These are phyloP conservation scores for Clavispora phyllophila DNA, from an alignment of 805 yeast genomes.

Conservation along the genomic window DNA sequence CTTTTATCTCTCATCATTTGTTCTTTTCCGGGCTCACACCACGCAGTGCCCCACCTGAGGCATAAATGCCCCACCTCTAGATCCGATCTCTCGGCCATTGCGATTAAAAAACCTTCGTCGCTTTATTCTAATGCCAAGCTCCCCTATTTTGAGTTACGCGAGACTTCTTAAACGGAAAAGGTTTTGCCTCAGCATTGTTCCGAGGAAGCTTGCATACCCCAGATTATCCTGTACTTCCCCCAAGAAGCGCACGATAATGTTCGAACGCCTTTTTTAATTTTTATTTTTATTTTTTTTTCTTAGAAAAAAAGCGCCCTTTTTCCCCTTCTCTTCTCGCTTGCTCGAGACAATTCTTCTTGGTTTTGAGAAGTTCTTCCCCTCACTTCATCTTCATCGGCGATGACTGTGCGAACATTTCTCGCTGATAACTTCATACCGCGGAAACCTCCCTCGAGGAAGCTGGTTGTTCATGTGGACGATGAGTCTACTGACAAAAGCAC, in stretches of 20 bases:
- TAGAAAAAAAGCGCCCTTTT: too few species aligned
- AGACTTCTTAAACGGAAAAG: background rate
- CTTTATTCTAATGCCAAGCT: too few species aligned
- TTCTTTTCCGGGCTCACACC: background rate
- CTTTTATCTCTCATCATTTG: too few species aligned
- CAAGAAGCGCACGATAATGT: background rate
- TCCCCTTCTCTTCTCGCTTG: too few species aligned
- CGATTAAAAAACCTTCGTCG: too few species aligned
- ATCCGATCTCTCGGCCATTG: too few species aligned
- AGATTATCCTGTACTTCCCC: background rate
- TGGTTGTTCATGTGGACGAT: background rate
- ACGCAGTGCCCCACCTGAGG: background rate
- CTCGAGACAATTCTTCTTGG: too few species aligned
- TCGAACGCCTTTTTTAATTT: background rate
- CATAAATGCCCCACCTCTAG: background rate
- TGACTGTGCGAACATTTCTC: slow-evolving; percentile 1
- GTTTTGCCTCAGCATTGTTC: background rate
- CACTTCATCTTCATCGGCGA: too few species aligned
- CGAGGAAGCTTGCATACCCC: slow-evolving; percentile 1
- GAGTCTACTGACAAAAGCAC: background rate
- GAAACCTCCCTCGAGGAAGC: slow-evolving; percentile 3
- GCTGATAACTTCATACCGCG: slow-evolving; percentile 14
- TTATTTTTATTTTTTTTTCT: background rate
- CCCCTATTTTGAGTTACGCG: too few species aligned
- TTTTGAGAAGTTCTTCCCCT: background rate